phyloP scores from a whole-genome alignment of 2,329 filamentous ascomycete genomes.

The Microdochium paspali region DNA sequence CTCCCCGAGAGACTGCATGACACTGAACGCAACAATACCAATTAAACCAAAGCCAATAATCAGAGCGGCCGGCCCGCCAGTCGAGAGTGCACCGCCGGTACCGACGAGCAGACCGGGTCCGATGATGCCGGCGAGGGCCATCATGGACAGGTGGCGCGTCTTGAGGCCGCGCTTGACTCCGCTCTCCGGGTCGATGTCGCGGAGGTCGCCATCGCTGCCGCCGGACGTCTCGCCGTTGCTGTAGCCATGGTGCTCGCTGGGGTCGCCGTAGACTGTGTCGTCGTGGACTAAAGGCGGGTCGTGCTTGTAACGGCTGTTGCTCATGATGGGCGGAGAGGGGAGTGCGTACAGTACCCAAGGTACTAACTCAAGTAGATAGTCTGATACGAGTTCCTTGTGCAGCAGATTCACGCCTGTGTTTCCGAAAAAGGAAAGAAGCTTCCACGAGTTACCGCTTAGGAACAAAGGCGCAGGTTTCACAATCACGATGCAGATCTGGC shows the following conservation, averaged over 20 bases:
- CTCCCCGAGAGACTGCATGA: conserved; percentile 69
- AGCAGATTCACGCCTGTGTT: too few species aligned
- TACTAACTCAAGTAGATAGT: too few species aligned
- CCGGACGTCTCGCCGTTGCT: too few species aligned
- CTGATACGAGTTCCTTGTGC: too few species aligned
- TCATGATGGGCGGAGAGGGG: background rate
- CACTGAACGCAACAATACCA: conserved; percentile 56
- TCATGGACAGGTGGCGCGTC: conserved; percentile 54
- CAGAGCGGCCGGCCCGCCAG: conserved; percentile 61
- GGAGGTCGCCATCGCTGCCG: conserved; percentile 23
- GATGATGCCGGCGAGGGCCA: conserved; percentile 52
- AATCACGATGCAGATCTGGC: too few species aligned
- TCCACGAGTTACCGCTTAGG: too few species aligned
- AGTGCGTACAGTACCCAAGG: too few species aligned
- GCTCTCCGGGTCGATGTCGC: conserved; percentile 46
- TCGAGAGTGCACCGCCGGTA: conserved; percentile 57
- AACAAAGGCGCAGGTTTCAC: too few species aligned
- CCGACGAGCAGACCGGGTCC: conserved; percentile 67
- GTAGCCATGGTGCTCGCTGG: too few species aligned
- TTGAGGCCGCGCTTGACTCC: conserved; percentile 59
- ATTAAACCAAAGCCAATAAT: conserved; percentile 67
- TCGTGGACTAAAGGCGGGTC: background rate
- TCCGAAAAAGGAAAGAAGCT: too few species aligned
- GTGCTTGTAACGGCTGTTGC: background rate
- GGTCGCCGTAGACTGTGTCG: background rate